These are phyloP conservation scores for Aciculoconidium aculeatum DNA, from an alignment of 805 yeast genomes.

Conservation along the genomic window DNA sequence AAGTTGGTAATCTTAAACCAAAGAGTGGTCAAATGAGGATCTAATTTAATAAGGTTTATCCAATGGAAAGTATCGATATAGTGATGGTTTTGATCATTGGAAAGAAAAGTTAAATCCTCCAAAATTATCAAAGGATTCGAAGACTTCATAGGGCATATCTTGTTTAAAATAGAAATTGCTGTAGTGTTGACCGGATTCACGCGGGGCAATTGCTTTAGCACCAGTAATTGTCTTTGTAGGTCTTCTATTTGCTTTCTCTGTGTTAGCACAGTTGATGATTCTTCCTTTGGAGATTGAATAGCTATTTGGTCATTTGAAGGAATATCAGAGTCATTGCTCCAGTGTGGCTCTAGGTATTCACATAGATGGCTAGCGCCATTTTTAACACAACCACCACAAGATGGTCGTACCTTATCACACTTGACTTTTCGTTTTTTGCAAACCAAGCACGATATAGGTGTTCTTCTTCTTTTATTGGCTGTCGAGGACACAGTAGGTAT, in stretches of 20 bases:
- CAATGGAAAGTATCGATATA: slow-evolving; percentile 28
- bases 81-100: slow-evolving; percentile 6
- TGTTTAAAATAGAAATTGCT: slow-evolving; percentile 16
- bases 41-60: slow-evolving; percentile 34
- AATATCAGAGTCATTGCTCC: too few relatives aligned
- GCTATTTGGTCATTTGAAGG: too few relatives aligned
- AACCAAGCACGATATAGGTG: slow-evolving; percentile 35
- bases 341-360: slow-evolving; percentile 34
- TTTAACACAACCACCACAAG: slow-evolving; percentile 36
- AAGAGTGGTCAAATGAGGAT: slow-evolving; percentile 34
- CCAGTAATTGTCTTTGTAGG: slow-evolving; percentile 21
- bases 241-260: slow-evolving; percentile 30
- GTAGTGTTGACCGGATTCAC: slow-evolving; percentile 3
- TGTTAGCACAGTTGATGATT: slow-evolving; percentile 7
- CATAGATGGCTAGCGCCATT: slow-evolving; percentile 37
- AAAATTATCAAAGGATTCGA: slow-evolving; percentile 11
- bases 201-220: slow-evolving; percentile 11
- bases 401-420: slow-evolving; percentile 37
- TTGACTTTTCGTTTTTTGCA: slow-evolving; percentile 39
- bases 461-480: slow-evolving; percentile 33
- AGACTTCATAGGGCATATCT: slow-evolving; percentile 14
- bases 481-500: too few relatives aligned
- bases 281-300: neutral
- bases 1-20: slow-evolving; percentile 37
- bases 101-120: slow-evolving; percentile 14